phyloP scores from a whole-genome alignment of 345 rosid genomes.

The Linum tenue region DNA sequence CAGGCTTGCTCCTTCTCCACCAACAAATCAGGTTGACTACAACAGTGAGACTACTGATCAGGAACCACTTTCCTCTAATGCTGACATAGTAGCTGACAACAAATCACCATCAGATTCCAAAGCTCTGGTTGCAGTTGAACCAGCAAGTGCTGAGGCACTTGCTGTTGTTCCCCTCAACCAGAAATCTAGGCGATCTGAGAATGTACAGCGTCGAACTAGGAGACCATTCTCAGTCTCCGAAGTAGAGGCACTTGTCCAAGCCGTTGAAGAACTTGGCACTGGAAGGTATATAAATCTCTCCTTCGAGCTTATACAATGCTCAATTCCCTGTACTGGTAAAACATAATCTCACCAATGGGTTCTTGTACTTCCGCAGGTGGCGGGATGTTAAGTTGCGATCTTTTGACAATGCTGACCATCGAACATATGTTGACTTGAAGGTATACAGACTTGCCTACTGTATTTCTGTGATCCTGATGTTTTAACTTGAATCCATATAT shows the following conservation, averaged over 20 bases:
- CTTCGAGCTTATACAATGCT: background rate
- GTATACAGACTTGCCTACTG: constrained; percentile 17
- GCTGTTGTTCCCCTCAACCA: constrained; percentile 58
- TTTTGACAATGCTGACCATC: constrained; percentile 60
- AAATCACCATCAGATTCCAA: constrained; percentile 37
- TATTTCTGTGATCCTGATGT: background rate
- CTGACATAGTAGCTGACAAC: constrained; percentile 41
- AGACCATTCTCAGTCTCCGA: constrained; percentile 94
- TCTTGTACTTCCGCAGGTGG: constrained; percentile 49
- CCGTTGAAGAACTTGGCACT: constrained; percentile 89
- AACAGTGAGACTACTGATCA: constrained; percentile 30
- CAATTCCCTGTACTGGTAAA: background rate
- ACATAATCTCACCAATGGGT: background rate
- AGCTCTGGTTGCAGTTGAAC: constrained; percentile 62
- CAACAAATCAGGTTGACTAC: constrained; percentile 20
- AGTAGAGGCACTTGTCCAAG: constrained; percentile 86
- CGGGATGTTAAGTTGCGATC: constrained; percentile 70
- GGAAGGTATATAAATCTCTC: constrained; percentile 57
- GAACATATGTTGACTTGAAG: constrained; percentile 85
- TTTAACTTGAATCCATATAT: too few species aligned
- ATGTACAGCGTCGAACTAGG: constrained; percentile 85
- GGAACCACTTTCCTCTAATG: constrained; percentile 29
- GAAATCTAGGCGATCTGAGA: constrained; percentile 60
- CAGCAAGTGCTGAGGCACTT: constrained; percentile 41
- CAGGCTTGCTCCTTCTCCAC: constrained; percentile 17